A percentile compares a stretch with the other conserved stretches of the same genome.
Evolutionary conservation across 176 grass and related monocot genomes (phyloP).

Genomic region (Chrysopogon serrulatus): DNA sequence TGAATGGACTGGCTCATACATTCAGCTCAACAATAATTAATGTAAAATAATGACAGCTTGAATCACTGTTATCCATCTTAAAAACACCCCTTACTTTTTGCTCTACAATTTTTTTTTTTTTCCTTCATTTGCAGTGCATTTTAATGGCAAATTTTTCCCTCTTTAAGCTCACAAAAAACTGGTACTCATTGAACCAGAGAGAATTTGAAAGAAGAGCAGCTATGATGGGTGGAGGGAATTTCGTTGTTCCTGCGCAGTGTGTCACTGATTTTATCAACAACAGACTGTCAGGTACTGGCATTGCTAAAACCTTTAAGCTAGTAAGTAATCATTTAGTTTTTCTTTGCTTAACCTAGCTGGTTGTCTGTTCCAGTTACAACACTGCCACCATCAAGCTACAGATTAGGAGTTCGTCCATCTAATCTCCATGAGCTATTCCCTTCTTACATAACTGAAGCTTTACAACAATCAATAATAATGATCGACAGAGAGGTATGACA

Average conservation of each 20-base stretch:
- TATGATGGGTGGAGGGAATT: constrained; percentile 90
- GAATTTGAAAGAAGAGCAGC: constrained; percentile 92
- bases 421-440: constrained; percentile 87
- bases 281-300: constrained; percentile 70
- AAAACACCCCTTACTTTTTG: neutral
- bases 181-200: constrained; percentile 48
- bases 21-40: neutral
- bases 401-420: constrained; percentile 71
- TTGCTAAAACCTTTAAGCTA: constrained; percentile 21
- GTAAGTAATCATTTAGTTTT: constrained; percentile 13
- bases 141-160: neutral
- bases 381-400: constrained; percentile 90
- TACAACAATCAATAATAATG: constrained; percentile 69
- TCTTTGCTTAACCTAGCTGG: constrained; percentile 23
- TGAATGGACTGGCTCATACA: neutral
- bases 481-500: constrained; percentile 76
- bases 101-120: neutral
- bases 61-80: neutral
- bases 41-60: neutral
- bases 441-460: constrained; percentile 70
- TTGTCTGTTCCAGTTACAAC: constrained; percentile 46
- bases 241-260: constrained; percentile 79
- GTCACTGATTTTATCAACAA: constrained; percentile 89
- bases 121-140: neutral
- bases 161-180: constrained; percentile 17